phyloP scores from a whole-genome alignment of 768 basidiomycete species.

The Calocera cornea region DNA sequence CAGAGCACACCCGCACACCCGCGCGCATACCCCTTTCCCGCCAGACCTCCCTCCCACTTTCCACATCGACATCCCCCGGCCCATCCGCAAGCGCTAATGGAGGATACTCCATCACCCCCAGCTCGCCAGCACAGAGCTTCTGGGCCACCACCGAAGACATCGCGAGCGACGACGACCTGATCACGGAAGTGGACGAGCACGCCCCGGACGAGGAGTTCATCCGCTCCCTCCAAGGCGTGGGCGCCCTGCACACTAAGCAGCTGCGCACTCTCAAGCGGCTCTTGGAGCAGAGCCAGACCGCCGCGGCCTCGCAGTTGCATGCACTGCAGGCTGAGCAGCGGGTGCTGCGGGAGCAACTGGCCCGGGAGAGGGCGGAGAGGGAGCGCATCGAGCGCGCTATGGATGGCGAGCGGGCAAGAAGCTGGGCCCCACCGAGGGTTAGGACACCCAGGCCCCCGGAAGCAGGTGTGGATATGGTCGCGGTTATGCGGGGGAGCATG shows the following conservation, averaged over 20 bases:
- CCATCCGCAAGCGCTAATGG: background rate
- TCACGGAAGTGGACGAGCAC: slow-evolving; percentile 1
- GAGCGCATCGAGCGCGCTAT: slow-evolving; percentile 21
- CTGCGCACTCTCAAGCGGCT: background rate
- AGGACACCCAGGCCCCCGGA: background rate
- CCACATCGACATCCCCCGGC: background rate
- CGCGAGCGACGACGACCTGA: background rate
- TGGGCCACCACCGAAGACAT: background rate
- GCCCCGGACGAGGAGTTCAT: slow-evolving; percentile 2
- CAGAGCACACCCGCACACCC: no score
- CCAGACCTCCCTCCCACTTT: no score
- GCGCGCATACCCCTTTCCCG: no score
- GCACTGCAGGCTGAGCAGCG: slow-evolving; percentile 72
- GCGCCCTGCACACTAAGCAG: background rate
- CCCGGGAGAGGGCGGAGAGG: slow-evolving; percentile 13
- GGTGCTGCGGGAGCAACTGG: slow-evolving; percentile 41
- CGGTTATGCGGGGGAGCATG: background rate
- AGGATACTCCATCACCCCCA: background rate
- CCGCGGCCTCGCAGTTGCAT: slow-evolving; percentile 67
- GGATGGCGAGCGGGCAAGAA: slow-evolving; percentile 51
- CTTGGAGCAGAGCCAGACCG: slow-evolving; percentile 41
- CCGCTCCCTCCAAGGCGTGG: background rate
- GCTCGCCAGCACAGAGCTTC: background rate
- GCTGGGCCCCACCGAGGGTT: background rate
- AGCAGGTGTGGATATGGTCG: background rate